Evolutionary conservation across 164 flowering plant species (phyloP).

Genomic region (Vitis riparia): DNA sequence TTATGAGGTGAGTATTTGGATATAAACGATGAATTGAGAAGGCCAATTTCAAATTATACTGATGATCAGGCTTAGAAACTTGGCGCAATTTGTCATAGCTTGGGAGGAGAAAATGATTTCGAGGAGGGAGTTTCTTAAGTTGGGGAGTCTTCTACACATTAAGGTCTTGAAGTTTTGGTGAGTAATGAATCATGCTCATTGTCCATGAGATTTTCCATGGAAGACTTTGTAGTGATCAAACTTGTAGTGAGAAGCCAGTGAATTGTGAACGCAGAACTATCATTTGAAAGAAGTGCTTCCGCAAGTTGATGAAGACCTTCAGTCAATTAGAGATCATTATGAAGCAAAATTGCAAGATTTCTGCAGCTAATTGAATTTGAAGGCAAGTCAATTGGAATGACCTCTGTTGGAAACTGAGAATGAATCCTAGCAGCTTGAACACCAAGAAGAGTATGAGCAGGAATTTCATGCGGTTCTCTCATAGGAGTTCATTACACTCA

Average conservation of each 20-base stretch:
- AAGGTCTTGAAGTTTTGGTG: too few species aligned
- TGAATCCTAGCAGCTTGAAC: conserved; percentile 47
- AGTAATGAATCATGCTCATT: too few species aligned
- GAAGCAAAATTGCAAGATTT: conserved; percentile 51
- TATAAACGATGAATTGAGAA: too few species aligned
- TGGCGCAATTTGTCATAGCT: too few species aligned
- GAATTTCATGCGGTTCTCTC: conserved; percentile 36
- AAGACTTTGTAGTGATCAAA: too few species aligned
- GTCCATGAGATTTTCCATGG: too few species aligned
- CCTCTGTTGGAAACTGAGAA: conserved; percentile 40
- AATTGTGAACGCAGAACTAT: conserved; percentile 53
- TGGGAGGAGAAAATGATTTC: too few species aligned
- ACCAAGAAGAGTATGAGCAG: conserved; percentile 40
- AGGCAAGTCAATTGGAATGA: conserved; percentile 35
- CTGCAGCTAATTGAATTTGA: conserved; percentile 30
- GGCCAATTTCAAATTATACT: too few species aligned
- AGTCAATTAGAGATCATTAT: conserved; percentile 37
- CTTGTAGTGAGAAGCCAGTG: conserved; percentile 51
- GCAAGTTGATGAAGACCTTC: conserved; percentile 54
- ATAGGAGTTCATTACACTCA: conserved; percentile 40
- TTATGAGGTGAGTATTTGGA: too few species aligned
- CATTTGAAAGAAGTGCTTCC: conserved; percentile 51
- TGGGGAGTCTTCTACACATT: too few species aligned
- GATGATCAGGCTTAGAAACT: too few species aligned
- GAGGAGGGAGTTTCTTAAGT: too few species aligned